A percentile compares a stretch with the other conserved stretches of the same genome.
Evolutionary conservation across 2,329 filamentous ascomycete genomes (phyloP).

Genomic region (Scedosporium dehoogii): DNA sequence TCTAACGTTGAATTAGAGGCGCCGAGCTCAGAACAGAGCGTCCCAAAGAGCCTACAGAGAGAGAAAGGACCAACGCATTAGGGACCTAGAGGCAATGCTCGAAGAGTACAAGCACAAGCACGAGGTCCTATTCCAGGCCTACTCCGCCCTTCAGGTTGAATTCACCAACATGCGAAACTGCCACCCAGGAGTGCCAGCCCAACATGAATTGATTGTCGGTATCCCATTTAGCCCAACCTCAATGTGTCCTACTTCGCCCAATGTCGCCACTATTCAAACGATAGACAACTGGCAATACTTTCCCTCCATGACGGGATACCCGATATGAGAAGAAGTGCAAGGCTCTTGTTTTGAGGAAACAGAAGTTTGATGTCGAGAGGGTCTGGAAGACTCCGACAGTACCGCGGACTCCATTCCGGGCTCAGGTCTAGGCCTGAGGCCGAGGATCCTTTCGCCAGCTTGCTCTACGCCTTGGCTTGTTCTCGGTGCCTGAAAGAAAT

Average conservation of each 20-base stretch:
- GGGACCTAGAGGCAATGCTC: constrained; percentile 10
- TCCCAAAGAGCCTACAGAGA: constrained; percentile 22
- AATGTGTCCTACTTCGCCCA: neutral
- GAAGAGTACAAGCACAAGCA: constrained; percentile 29
- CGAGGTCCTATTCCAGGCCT: constrained; percentile 43
- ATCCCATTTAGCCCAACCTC: neutral
- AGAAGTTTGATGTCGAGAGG: no score
- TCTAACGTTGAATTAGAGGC: constrained; percentile 11
- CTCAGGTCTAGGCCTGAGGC: no score
- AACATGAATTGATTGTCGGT: neutral
- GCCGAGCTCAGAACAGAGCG: constrained; percentile 21
- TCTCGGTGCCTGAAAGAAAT: no score
- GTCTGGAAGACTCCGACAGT: no score
- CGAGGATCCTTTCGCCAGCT: no score
- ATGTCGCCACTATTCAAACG: neutral
- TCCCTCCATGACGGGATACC: neutral
- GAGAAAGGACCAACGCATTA: constrained; percentile 16
- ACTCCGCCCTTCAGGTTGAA: constrained; percentile 37
- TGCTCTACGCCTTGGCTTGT: no score
- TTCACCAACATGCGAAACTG: neutral
- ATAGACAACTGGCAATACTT: constrained; percentile 5
- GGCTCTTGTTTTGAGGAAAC: neutral
- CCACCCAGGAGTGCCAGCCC: neutral
- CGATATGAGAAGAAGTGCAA: neutral
- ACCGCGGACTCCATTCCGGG: no score